These are phyloP conservation scores for Huntiella savannae DNA, from an alignment of 2,329 filamentous ascomycete genomes.

Conservation along the genomic window DNA sequence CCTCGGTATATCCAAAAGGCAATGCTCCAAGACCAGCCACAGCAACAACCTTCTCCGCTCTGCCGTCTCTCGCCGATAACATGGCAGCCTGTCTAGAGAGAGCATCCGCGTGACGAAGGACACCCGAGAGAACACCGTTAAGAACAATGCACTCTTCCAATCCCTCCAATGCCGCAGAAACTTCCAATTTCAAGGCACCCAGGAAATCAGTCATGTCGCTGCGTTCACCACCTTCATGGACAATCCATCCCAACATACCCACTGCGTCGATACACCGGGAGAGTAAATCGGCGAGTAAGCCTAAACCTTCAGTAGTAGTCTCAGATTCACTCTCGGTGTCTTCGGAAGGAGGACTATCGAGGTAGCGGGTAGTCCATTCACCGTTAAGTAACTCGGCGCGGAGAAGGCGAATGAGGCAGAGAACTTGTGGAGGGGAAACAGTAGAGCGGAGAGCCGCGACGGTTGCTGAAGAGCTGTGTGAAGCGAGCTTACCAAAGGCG, in stretches of 20 bases:
- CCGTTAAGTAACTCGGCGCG: slow-evolving; percentile 55
- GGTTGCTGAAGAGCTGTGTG: slow-evolving; percentile 40
- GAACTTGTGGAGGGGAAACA: slow-evolving; percentile 46
- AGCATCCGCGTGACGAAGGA: slow-evolving; percentile 38
- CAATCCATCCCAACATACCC: slow-evolving; percentile 54
- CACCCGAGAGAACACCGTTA: slow-evolving; percentile 44
- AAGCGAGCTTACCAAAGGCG: slow-evolving; percentile 50
- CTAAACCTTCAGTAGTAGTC: slow-evolving; percentile 46
- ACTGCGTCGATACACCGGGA: slow-evolving; percentile 59
- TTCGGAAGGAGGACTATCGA: slow-evolving; percentile 26
- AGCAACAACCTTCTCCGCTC: neutral
- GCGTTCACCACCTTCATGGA: slow-evolving; percentile 24
- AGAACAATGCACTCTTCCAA: slow-evolving; percentile 50
- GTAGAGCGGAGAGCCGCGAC: slow-evolving; percentile 43
- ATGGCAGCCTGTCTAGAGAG: slow-evolving; percentile 14
- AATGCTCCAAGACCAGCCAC: slow-evolving; percentile 23
- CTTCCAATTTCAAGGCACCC: slow-evolving; percentile 44
- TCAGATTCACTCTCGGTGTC: slow-evolving; percentile 21
- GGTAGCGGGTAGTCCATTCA: slow-evolving; percentile 58
- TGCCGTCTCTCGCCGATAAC: neutral
- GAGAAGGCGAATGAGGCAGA: slow-evolving; percentile 53
- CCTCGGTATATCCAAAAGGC: slow-evolving; percentile 44
- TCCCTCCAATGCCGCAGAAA: slow-evolving; percentile 52
- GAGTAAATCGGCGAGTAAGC: slow-evolving; percentile 51
- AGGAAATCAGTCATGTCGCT: slow-evolving; percentile 35